Base-by-base conservation (phyloP, 2,329 filamentous ascomycete genomes). In the Akanthomyces muscarius region DNA sequence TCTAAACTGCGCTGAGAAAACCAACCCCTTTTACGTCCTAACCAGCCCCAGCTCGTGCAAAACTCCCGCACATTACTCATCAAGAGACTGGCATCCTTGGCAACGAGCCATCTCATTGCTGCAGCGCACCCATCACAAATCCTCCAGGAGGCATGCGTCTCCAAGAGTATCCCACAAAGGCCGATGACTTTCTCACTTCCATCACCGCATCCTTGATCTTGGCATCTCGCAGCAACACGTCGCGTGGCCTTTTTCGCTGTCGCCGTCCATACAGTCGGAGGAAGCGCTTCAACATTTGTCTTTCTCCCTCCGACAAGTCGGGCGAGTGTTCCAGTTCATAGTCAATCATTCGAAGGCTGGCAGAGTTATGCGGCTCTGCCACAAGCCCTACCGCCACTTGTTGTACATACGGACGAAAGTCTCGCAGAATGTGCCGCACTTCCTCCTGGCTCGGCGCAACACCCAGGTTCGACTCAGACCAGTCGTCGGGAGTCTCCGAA, bases 91-190 rank as follows among this genome's bases (percentile, higher is more conserved):
- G 36, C 11, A 38, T 38, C 36, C 36, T 21, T 38, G 51, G 11
- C n/a, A 53, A 38, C 6, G 16, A 11, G 30, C 23, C 18, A 44
- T n/a, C 16, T 58, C 44, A 57, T 23, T 57, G 42, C n/a, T 45
- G 55, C 50, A 50, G 8, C 28, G 55, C 21, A 6, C 63, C 65
- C 53, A 68, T 63, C n/a, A 66, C 64, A 56, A 74, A 76, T 3
- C 73, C 71, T 11, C 69, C 69, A 1, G 74, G 74, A 44, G 73
- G 70, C 71, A 75, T 75, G 64, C 87, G 80, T 14, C 87, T 84
- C 81, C 95, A 98, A 2, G 90, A 91, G 73, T 99, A 99, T 0
- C 94, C 94, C 65, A 96, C 76, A 74, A 98, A 98, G 0, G 92
- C 92, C 30, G 85, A 89, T 72, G 83, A 84, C 76, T 94, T 96